These are phyloP conservation scores for Colletotrichum cordylinicola DNA, from an alignment of 2,329 filamentous ascomycete genomes.

Conservation along the genomic window DNA sequence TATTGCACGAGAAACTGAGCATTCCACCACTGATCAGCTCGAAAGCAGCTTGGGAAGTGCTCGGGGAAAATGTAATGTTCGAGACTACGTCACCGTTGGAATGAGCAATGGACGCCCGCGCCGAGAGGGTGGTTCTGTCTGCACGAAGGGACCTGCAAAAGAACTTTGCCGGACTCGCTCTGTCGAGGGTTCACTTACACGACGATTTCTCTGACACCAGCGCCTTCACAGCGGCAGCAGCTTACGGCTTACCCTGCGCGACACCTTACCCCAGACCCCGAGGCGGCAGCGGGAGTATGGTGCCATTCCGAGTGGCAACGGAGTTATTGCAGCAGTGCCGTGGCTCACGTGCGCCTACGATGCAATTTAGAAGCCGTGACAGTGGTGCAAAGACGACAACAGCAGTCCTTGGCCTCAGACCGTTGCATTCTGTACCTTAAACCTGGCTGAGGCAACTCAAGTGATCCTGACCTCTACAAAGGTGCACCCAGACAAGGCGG, in stretches of 20 bases:
- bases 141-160: slow-evolving; percentile 4
- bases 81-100: neutral
- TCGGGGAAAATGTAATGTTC: neutral
- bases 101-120: neutral
- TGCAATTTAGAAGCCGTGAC: neutral
- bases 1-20: neutral
- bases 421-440: neutral
- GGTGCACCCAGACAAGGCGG: neutral
- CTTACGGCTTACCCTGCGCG: neutral
- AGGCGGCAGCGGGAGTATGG: neutral
- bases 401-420: neutral
- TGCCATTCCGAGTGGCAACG: neutral
- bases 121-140: neutral
- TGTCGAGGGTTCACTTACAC: neutral
- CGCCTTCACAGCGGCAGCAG: neutral
- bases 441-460: neutral
- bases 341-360: neutral
- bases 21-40: neutral
- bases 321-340: neutral
- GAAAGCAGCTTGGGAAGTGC: neutral
- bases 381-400: neutral
- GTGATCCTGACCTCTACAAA: neutral
- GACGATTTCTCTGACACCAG: neutral
- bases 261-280: neutral
- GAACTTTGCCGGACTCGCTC: neutral